Evolutionary conservation across 2,329 filamentous ascomycete species (phyloP), one percentile per base, ranked within the genome.

Genomic region (Zymoseptoria tritici): DNA sequence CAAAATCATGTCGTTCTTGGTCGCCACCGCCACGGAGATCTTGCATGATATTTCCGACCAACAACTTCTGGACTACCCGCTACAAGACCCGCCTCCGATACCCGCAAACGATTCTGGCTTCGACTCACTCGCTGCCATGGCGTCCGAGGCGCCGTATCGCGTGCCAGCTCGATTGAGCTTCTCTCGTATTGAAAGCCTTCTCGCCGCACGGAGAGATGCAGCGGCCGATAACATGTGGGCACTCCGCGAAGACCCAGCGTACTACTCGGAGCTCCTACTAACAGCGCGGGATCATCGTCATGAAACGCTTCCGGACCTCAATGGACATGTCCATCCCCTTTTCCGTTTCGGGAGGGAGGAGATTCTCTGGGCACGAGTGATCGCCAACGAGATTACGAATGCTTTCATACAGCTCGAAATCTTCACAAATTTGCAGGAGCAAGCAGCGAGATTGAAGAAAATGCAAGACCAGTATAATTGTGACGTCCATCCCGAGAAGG

Each of bases 391-490:
- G 9, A 53, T 60, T 16, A 46, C 46, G 7, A n/a, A n/a, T 16
- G 54, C 50, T 16, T 26, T 52, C 19, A n/a, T 60, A 9, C 20
- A 49, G 24, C 51, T 56, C 22, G 59, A 57, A 22, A 19, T 49
- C 5, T 57, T 36, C 49, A 26, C 55, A 4, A 50, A 60, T n/a
- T 42, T 60, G n/a, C 55, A 60, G 20, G 22, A 22, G 11, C 54
- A 49, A 49, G n/a, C 54, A 6, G 26, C 31, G n/a, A 42, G 13
- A 16, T 52, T 60, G 16, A 52, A 42, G n/a, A 13, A 9, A n/a
- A 21, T 58, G 1, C 70, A 76, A 22, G 13, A 20, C 2, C 74
- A 75, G 53, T 74, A 79, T 52, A 60, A 63, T 0, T 21, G 60
- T 0, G 31, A 51, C 0, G 74, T 81, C 20, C 70, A 70, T 0